Evolutionary conservation across 805 yeast species (phyloP), one percentile per base, ranked within the genome.

Genomic region (Candida arabinofermentans): DNA sequence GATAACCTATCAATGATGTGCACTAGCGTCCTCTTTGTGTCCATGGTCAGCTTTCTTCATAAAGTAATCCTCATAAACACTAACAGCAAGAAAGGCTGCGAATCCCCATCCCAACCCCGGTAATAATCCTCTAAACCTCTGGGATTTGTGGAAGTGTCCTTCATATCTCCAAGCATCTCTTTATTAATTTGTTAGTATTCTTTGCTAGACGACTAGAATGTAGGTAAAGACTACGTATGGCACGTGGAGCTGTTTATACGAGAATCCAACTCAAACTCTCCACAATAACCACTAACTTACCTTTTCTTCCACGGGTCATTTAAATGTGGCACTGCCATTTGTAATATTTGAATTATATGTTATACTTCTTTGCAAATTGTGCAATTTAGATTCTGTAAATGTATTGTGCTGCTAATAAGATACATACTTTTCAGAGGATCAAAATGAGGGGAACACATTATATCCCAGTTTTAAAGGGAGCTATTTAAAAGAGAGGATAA

Each of bases 131-230:
- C 73, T 79, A 63, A 79, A 81, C 53, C 93, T 71, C 65, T 81
- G 79, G 37, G 67, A 65, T 53, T 87, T 78, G 40, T 85, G 73
- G 69, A 87, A 87, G 40, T 81, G 86, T 45, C 93, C 95, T 57
- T 79, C 82, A 66, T 80, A 83, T 72, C 95, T 81, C 96, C 96
- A 86, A 36, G 95, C 93, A 62, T 86, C 95, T 74, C 95, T 82
- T 49, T 24, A 22, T 23, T 3, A 4, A 34, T 8, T 17, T 23
- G 30, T 24, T 34, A 24, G 31, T 33, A 33, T 4, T 13, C 8
- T 16, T 14, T n/a, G n/a, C n/a, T n/a, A n/a, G n/a, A n/a, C n/a
- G n/a, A n/a, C n/a, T n/a, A n/a, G n/a, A n/a, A n/a, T n/a, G n/a
- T n/a, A n/a, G n/a, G n/a, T n/a, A n/a, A n/a, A n/a, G n/a, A n/a